These are phyloP conservation scores for Beauveria varroae DNA, from an alignment of 2,329 filamentous ascomycete genomes.

Conservation along the genomic window DNA sequence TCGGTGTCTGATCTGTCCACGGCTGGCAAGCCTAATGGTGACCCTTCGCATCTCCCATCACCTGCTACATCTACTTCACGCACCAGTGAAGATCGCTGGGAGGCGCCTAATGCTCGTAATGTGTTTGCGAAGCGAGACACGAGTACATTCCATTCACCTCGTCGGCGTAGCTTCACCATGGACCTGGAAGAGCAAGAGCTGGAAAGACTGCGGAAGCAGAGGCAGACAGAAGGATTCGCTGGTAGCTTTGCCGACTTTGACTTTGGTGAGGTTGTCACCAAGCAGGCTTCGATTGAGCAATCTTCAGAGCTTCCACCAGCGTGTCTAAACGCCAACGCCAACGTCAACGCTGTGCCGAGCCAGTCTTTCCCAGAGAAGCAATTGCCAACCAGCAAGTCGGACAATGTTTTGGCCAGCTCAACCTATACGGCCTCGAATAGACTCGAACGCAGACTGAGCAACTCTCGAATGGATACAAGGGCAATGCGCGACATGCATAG, in stretches of 20 bases:
- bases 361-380: background rate
- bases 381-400: background rate
- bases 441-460: background rate
- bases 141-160: conserved; percentile 36
- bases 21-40: conserved; percentile 11
- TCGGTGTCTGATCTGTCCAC: conserved; percentile 11
- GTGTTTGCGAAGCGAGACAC: conserved; percentile 45
- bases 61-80: conserved; percentile 33
- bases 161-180: conserved; percentile 41
- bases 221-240: conserved; percentile 25
- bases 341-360: background rate
- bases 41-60: conserved; percentile 32
- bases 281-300: conserved; percentile 10
- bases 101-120: conserved; percentile 37
- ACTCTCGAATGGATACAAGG: background rate
- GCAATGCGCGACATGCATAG: background rate
- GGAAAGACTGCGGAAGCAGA: conserved; percentile 16
- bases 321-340: background rate
- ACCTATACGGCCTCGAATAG: background rate
- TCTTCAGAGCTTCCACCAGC: background rate
- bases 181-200: conserved; percentile 32
- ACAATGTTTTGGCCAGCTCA: background rate
- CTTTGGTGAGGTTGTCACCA: conserved; percentile 26
- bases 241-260: conserved; percentile 33
- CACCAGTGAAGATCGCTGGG: conserved; percentile 31